Evolutionary conservation across 2,329 filamentous ascomycete genomes (phyloP), one percentile per base, ranked within the genome.

Genomic region (Diaporthe sp.): DNA sequence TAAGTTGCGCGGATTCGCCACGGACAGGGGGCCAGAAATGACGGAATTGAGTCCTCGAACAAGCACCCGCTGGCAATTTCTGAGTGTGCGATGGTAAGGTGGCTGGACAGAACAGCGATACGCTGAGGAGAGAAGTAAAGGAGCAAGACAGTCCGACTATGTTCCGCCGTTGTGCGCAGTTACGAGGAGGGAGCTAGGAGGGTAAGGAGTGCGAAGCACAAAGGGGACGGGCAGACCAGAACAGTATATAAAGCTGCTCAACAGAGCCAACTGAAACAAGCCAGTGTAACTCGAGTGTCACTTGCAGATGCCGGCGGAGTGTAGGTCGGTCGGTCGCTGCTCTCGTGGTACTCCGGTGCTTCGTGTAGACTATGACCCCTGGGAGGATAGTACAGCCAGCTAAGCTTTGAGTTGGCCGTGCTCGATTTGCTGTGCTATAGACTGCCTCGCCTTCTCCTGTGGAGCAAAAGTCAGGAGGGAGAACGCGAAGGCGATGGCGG

Each of bases 101-200:
- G 67, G 73, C 66, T 71, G 70, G 47, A 68, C 69, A 73, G 76
- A 72, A 77, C 75, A 76, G 61, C 15, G n/a, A 33, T 38, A 52
- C 45, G 58, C 58, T 38, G 54, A 55, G 17, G 35, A 66, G 33
- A 47, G 67, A 25, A 60, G 50, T 45, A 45, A 57, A 57, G 60
- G 72, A 67, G 76, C 75, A 69, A 77, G 76, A 76, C 76, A 79
- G 71, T 58, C 58, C 72, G 73, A 74, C 75, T 76, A 78, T 75
- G 77, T 73, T 76, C 77, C 78, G 76, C 74, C 73, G 78, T 74
- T 75, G 77, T 77, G 76, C 76, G 73, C 71, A 72, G 72, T 72
- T 77, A 78, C 75, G 61, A 70, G 54, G 50, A 71, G 72, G 74
- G 74, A 69, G 64, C 73, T 61, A 74, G 71, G 72, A 78, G 54